Evolutionary conservation across 768 basidiomycete species (phyloP), one percentile per base, ranked within the genome.

Genomic region (Termitomyces sp.): DNA sequence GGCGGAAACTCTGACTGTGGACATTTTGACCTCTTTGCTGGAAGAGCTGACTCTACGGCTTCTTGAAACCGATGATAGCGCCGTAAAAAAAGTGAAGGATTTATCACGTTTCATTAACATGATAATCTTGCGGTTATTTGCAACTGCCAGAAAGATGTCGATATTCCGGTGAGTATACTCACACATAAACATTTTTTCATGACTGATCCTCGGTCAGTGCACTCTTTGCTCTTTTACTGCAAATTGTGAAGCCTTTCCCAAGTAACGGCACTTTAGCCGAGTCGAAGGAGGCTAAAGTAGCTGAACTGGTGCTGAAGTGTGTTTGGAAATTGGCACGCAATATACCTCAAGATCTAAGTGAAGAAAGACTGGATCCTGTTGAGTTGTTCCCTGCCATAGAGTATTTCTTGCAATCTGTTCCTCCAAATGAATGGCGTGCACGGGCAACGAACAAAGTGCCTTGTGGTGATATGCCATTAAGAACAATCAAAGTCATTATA

Each of bases 401-500:
- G 71, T 88, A 92, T 63, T 98, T 99, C 76, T 73, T 98, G 53
- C 90, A 94, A 69, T 92, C 90, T 1, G 89, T 98, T 33, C 91
- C 94, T 50, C 97, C 97, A 1, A 95, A 94, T 63, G 95, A 97
- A 73, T 99, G 96, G 94, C 87, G 96, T 56, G 89, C 91, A 13
- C 81, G 97, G 64, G 92, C 94, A 11, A 89, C 89, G 0, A 94
- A 92, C 70, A 91, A 90, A 64, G 86, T 98, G 1, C 96, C 97
- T 3, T 91, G 96, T 70, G 96, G 95, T 28, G 97, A 99, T 69
- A 96, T 98, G 96, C 97, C 97, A 2, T 75, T 99, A 60, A 82
- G 97, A 63, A 98, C 97, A 2, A 92, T 98, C 73, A 99, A 99
- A 79, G 96, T 97, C 45, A 93, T 99, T 67, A 92, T 99, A 39